Conservation (phyloP, 2,329 filamentous ascomycete genomes). For the Helminthosporium solani region DNA sequence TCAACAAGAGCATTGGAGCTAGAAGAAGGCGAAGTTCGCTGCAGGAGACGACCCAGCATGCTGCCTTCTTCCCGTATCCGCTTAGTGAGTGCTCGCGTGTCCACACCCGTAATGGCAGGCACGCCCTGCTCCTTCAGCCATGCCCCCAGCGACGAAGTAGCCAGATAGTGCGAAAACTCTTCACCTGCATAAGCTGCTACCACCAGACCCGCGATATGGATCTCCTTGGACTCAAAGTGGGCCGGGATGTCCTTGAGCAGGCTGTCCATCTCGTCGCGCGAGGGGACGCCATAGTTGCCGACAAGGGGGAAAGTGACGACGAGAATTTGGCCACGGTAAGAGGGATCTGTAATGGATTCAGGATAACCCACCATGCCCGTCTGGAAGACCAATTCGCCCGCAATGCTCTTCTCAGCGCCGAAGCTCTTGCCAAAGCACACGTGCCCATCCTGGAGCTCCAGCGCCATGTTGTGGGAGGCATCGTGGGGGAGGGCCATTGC, state of each 20-base stretch:
- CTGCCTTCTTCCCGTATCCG: conserved; percentile 90
- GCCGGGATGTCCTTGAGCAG: conserved; percentile 83
- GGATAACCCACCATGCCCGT: conserved; percentile 99
- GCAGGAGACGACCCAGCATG: conserved; percentile 89
- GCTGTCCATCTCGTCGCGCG: conserved; percentile 79
- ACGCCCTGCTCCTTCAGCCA: conserved; percentile 97
- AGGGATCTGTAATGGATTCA: conserved; percentile 86
- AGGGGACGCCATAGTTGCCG: conserved; percentile 96
- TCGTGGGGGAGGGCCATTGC: conserved; percentile 35
- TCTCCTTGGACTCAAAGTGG: conserved; percentile 88
- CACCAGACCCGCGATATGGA: conserved; percentile 90
- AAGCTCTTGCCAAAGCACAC: conserved; percentile 96
- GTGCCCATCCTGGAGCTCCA: conserved; percentile 90
- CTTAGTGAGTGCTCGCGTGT: conserved; percentile 92
- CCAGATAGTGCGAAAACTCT: conserved; percentile 92
- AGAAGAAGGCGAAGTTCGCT: conserved; percentile 58
- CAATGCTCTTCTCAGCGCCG: conserved; percentile 88
- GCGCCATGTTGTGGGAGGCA: conserved; percentile 66
- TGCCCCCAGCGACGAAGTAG: conserved; percentile 81
- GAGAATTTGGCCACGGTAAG: conserved; percentile 88
- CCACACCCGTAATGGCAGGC: conserved; percentile 91
- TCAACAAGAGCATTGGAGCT: conserved; percentile 39
- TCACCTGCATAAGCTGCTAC: conserved; percentile 91
- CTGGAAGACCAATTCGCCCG: conserved; percentile 98
- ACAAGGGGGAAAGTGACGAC: conserved; percentile 95